Conservation (phyloP, 2,329 filamentous ascomycete species). For the Hirsutella thompsonii region DNA sequence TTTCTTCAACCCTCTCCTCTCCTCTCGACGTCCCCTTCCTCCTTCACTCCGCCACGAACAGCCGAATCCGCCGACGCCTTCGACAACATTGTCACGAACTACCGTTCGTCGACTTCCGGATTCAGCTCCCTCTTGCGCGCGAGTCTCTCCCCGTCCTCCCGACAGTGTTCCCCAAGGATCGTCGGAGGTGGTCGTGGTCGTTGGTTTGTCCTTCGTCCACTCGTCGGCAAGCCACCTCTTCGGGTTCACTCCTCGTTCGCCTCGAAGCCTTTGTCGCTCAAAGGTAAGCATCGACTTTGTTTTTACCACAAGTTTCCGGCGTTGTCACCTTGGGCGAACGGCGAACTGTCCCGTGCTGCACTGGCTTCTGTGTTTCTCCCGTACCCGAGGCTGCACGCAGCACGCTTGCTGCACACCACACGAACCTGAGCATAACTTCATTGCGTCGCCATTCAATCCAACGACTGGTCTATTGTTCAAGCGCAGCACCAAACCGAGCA, state of each 20-base stretch:
- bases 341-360: background rate
- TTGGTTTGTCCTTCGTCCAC: background rate
- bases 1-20: background rate
- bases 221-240: background rate
- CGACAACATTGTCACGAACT: conserved; percentile 21
- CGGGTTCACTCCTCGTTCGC: background rate
- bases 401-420: no score
- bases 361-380: no score
- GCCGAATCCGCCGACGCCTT: conserved; percentile 22
- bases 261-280: background rate
- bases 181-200: background rate
- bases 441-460: no score
- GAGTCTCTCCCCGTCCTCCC: conserved; percentile 10
- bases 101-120: conserved; percentile 12
- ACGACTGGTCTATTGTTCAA: no score
- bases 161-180: background rate
- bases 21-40: conserved; percentile 7
- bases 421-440: no score
- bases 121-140: conserved; percentile 16
- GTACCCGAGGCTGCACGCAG: no score
- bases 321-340: no score
- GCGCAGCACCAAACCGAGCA: no score
- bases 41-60: conserved; percentile 15
- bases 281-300: conserved; percentile 1
- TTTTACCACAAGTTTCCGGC: no score